Conservation (phyloP, 371 early-diverging fungal genomes). For the Mucor piriformis region DNA sequence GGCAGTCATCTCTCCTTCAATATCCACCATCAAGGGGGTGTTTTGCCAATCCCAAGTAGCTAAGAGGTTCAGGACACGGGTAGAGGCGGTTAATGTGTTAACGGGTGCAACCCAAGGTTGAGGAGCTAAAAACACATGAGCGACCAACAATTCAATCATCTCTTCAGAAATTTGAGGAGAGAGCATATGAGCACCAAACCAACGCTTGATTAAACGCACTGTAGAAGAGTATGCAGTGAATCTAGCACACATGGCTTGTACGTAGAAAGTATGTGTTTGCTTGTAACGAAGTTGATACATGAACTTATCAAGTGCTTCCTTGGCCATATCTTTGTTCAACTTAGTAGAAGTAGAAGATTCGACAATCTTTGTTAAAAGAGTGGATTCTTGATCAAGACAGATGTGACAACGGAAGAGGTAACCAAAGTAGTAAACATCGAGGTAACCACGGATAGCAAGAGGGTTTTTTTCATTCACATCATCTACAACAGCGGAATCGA, state of each 20-base stretch:
- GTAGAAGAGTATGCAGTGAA: conserved; percentile 71
- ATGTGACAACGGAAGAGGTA: conserved; percentile 80
- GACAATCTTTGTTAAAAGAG: conserved; percentile 59
- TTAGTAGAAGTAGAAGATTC: conserved; percentile 49
- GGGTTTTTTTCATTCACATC: conserved; percentile 49
- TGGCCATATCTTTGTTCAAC: conserved; percentile 47
- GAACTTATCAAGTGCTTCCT: conserved; percentile 55
- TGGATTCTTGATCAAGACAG: conserved; percentile 70
- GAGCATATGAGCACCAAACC: conserved; percentile 80
- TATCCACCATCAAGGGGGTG: conserved; percentile 78
- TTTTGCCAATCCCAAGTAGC: conserved; percentile 74
- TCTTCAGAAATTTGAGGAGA: conserved; percentile 63
- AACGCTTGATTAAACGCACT: conserved; percentile 84
- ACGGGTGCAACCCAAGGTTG: conserved; percentile 65
- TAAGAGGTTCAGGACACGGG: conserved; percentile 73
- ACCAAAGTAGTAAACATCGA: conserved; percentile 74
- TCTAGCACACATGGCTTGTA: conserved; percentile 72
- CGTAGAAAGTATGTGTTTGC: conserved; percentile 65
- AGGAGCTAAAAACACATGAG: conserved; percentile 65
- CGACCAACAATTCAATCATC: conserved; percentile 63
- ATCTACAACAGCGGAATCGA: conserved; percentile 46
- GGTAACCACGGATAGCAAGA: conserved; percentile 54
- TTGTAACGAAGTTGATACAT: conserved; percentile 53
- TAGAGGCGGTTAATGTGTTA: conserved; percentile 70
- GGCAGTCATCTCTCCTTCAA: conserved; percentile 61